These are phyloP conservation scores for Davidsoniella australis DNA, from an alignment of 2,329 filamentous ascomycete genomes.

Conservation along the genomic window DNA sequence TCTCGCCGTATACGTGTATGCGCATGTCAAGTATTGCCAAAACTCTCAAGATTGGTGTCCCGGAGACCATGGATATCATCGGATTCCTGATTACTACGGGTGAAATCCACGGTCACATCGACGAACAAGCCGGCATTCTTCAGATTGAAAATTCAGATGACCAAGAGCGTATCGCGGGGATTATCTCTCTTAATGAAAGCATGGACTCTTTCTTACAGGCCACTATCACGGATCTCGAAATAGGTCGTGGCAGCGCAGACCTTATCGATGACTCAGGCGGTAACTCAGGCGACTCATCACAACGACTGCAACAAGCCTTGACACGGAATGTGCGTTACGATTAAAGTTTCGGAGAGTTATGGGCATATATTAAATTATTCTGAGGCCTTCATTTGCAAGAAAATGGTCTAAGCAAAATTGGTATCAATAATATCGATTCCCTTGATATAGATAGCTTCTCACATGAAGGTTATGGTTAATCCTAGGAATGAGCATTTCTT, in stretches of 20 bases:
- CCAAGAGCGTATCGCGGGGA: constrained; percentile 53
- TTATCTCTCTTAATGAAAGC: constrained; percentile 55
- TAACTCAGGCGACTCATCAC: no score
- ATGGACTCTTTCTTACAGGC: constrained; percentile 52
- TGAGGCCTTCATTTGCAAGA: no score
- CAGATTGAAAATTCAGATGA: constrained; percentile 62
- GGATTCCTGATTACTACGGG: constrained; percentile 84
- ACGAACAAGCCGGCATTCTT: constrained; percentile 72
- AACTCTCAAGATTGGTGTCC: constrained; percentile 67
- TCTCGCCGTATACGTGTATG: constrained; percentile 89
- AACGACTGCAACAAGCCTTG: no score
- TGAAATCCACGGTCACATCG: constrained; percentile 72
- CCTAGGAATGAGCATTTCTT: no score
- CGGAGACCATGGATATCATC: constrained; percentile 89
- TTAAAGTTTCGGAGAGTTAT: no score
- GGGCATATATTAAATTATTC: no score
- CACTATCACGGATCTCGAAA: constrained; percentile 59
- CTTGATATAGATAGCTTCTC: no score
- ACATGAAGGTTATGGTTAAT: no score
- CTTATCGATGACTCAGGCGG: background rate
- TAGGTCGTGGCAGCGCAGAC: constrained; percentile 1
- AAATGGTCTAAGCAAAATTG: no score
- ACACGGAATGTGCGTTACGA: no score
- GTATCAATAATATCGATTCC: no score
- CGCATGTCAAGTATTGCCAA: constrained; percentile 73